A percentile compares a stretch with the other conserved stretches of the same genome.
Evolutionary conservation across 1,284 basidiomycete species (phyloP).

Genomic region (Moesziomyces antarcticus): DNA sequence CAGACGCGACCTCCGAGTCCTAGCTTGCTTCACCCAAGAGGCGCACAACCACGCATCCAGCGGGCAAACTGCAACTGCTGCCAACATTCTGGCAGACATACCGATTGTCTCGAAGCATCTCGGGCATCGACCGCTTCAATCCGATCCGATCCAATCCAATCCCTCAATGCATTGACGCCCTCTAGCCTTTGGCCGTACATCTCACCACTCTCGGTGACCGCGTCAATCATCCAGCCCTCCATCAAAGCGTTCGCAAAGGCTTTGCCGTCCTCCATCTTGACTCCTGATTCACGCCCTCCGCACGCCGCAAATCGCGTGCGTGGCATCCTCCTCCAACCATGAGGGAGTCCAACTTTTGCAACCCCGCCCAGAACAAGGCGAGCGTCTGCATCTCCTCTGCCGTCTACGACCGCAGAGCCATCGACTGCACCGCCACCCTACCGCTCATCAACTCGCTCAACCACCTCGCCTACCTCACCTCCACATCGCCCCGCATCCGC

Average conservation of each 20-base stretch:
- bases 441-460: constrained; percentile 97
- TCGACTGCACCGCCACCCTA: constrained; percentile 89
- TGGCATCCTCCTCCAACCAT: constrained; percentile 70
- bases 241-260: neutral
- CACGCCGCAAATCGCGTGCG: constrained; percentile 24
- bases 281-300: constrained; percentile 5
- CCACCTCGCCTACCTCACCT: constrained; percentile 95
- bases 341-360: constrained; percentile 97
- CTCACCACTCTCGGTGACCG: too few species aligned
- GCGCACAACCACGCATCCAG: too few species aligned
- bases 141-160: too few species aligned
- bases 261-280: constrained; percentile 1
- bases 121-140: too few species aligned
- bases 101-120: too few species aligned
- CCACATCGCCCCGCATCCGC: constrained; percentile 94
- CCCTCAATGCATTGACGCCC: too few species aligned
- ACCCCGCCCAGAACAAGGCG: constrained; percentile 93
- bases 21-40: too few species aligned
- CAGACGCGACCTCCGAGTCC: too few species aligned
- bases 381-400: constrained; percentile 93
- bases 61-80: too few species aligned
- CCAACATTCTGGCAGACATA: too few species aligned
- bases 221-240: too few species aligned
- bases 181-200: too few species aligned
- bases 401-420: constrained; percentile 91